Percentiles rank a stretch among this genome's conserved stretches.
Evolutionary conservation across 768 basidiomycete species (phyloP).

Genomic region (Leccinum truebloodii): DNA sequence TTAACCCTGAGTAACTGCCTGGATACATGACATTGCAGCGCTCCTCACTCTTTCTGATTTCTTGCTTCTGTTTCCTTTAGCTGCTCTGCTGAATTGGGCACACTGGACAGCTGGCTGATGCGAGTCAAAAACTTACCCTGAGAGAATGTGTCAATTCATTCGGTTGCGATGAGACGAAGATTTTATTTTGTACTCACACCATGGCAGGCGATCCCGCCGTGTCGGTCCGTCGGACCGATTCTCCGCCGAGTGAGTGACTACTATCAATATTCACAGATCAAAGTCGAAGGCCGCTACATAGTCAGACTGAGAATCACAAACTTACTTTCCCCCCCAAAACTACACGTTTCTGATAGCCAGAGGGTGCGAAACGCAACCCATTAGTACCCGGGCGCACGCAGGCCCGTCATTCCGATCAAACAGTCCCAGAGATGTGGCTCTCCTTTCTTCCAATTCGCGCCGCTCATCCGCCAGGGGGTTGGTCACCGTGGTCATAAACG

Average conservation of each 20-base stretch:
- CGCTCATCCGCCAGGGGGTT: not conserved
- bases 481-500: not conserved
- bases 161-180: not conserved
- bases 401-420: not conserved
- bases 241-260: not conserved
- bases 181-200: not conserved
- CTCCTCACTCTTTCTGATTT: not conserved
- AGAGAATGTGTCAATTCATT: not conserved
- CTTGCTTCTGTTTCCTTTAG: not conserved
- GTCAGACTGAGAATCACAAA: not conserved
- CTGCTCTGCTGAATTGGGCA: too few species aligned
- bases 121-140: not conserved
- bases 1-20: not conserved
- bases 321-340: not conserved
- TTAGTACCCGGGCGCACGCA: not conserved
- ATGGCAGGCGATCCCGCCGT: not conserved
- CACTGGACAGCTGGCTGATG: not conserved
- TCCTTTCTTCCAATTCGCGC: not conserved
- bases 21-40: not conserved
- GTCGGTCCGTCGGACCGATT: constrained; percentile 1
- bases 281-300: not conserved
- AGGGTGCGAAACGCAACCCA: not conserved
- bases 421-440: not conserved
- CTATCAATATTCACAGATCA: not conserved
- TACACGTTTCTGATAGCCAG: not conserved